Evolutionary conservation across 2,329 filamentous ascomycete genomes (phyloP).

Genomic region (Aspergillus sp.): DNA sequence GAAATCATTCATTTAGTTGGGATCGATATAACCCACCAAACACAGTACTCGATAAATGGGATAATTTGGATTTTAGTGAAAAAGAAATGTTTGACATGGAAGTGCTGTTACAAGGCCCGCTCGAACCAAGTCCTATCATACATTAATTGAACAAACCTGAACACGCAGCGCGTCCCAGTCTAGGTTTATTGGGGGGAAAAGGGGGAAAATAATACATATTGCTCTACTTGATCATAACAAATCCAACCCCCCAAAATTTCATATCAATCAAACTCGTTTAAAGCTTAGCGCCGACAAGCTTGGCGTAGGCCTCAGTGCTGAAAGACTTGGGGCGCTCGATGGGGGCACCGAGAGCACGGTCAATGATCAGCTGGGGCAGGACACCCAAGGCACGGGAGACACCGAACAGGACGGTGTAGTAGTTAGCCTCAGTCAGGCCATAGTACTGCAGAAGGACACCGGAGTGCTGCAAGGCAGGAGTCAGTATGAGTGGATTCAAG

Average conservation of each 20-base stretch:
- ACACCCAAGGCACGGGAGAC: slow-evolving; percentile 97
- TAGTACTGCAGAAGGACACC: slow-evolving; percentile 99
- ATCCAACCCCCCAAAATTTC: slow-evolving; percentile 7
- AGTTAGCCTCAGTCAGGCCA: slow-evolving; percentile 96
- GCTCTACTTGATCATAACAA: slow-evolving; percentile 15
- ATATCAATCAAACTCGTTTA: slow-evolving; percentile 48
- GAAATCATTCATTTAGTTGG: not conserved
- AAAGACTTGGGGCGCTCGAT: slow-evolving; percentile 99
- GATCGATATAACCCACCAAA: not conserved
- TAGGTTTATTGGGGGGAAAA: slow-evolving; percentile 6
- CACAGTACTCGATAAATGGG: not conserved
- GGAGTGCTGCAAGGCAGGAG: slow-evolving; percentile 59
- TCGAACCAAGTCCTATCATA: slow-evolving; percentile 38
- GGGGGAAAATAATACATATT: slow-evolving; percentile 17
- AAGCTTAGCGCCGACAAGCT: slow-evolving; percentile 85
- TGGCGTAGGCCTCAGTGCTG: slow-evolving; percentile 93
- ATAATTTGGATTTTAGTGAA: slow-evolving; percentile 13
- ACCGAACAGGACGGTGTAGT: slow-evolving; percentile 99
- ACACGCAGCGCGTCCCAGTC: slow-evolving; percentile 26
- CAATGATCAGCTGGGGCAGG: slow-evolving; percentile 98
- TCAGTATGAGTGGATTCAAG: too few relatives aligned
- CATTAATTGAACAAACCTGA: slow-evolving; percentile 29
- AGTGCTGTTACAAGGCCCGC: slow-evolving; percentile 35
- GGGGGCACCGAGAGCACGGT: slow-evolving; percentile 92
- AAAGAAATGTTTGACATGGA: slow-evolving; percentile 18